Base-by-base conservation (phyloP, 176 grass and related monocot species). In the Triticum urartu region DNA sequence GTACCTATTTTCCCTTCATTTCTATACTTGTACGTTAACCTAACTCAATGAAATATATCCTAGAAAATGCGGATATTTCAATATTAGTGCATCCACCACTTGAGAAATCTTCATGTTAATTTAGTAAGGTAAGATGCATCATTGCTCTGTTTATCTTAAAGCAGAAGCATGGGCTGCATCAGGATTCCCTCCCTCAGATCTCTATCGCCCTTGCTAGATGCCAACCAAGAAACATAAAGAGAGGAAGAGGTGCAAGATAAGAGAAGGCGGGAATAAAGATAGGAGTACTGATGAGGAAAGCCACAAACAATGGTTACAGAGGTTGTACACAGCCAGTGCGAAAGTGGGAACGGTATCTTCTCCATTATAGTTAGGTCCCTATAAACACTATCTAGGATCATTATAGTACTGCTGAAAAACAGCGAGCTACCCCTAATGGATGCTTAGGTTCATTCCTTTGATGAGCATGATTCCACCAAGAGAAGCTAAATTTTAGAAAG, bases 301-400 rank as follows among this genome's bases (percentile, higher is more conserved):
- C 81, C 75, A 65, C 47, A 80, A 80, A 50, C 59, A 75, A 87
- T 80, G 74, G 80, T 84, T 84, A 75, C 80, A 90, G 80, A 68
- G 45, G 25, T 73, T 75, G 43, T 68, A 87, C 45, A 80, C 52
- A 90, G 5, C 74, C 43, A 66, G 58, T 65, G 47, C 63, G 60
- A 80, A 87, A 90, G 22, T 67, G 42, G 54, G 54, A 64, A 79
- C 50, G 10, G 60, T 78, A 66, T 28, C 74, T 84, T 79, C 67
- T 67, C 74, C 58, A 64, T 60, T 60, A 79, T 83, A 66, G 36
- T 58, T 18, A 79, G 32, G 64, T 45, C 67, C 52, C 38, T 76
- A 78, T 34, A 64, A 72, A 83, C 15, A 83, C 79, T 18, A 33
- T 72, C 52, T 25, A 64, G 3, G 4, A 60, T 84, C 25, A 47